Evolutionary conservation across 2,329 filamentous ascomycete species (phyloP), one percentile per base, ranked within the genome.

Genomic region (Verticillium tricorpus): DNA sequence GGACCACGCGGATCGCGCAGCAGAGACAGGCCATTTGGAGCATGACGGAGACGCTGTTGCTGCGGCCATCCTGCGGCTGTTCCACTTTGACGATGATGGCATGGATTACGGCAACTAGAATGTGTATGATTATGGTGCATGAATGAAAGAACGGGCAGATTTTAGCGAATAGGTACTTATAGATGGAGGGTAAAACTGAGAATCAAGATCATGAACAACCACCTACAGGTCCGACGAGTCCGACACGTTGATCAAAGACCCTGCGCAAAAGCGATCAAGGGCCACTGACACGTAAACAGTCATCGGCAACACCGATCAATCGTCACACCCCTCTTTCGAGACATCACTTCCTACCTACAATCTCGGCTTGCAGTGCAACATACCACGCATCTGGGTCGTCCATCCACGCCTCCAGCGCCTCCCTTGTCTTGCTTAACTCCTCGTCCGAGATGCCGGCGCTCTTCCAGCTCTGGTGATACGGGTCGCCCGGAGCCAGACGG

Each of bases 1-100:
- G 61, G 82, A 82, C 35, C 80, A 86, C 66, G 89, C 82, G 52
- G 78, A 85, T 61, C 84, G 87, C 67, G 89, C 85, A 2, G 80
- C 89, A 68, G 78, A 78, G 40, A 84, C 88, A 69, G 87, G 87
- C 17, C 77, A 80, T 32, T 78, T 85, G 61, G 79, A 83, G 60
- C 89, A 94, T 66, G 90, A 94, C 72, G 91, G 91, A 0, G 73
- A 89, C n/a, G 71, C 80, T 17, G 85, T 92, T 58, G 86, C 84
- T 2, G 79, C 81, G 64, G 86, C 87, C 0, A 92, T 93, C 69
- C 72, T 94, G 71, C 82, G 81, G 60, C 73, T 85, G 59, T 84
- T 85, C 63, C 74, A 78, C 59, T 78, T 75, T 56, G 81, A 83
- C 52, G 78, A 84, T 62, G 77, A 80, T 59, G 72, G 72, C 50